Evolutionary conservation across 345 rosid genomes (phyloP).

Genomic region (Euphorbia pulcherrima): DNA sequence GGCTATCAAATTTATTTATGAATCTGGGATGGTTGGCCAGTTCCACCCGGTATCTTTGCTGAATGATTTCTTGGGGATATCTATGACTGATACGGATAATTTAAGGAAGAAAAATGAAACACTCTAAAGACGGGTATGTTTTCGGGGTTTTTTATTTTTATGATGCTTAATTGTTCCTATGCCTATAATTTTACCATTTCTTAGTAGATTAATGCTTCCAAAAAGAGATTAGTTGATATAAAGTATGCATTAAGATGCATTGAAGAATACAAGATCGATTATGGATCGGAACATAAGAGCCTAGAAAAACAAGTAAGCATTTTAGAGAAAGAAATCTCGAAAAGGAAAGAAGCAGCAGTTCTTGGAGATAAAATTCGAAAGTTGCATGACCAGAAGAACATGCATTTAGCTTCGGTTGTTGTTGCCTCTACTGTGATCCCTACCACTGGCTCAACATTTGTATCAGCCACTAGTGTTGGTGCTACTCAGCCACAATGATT

Average conservation of each 20-base stretch:
- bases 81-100: background rate
- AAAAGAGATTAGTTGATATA: constrained; percentile 17
- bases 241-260: constrained; percentile 27
- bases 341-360: background rate
- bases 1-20: constrained; percentile 32
- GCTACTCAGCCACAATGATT: background rate
- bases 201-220: constrained; percentile 24
- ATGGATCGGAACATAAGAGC: background rate
- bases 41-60: constrained; percentile 29
- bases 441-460: background rate
- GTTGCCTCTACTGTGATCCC: too few relatives aligned
- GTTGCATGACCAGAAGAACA: background rate
- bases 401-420: background rate
- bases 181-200: background rate
- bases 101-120: constrained; percentile 6
- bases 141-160: background rate
- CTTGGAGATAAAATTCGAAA: background rate
- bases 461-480: background rate
- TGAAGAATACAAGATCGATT: constrained; percentile 22
- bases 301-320: constrained; percentile 5
- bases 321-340: constrained; percentile 19
- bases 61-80: constrained; percentile 10
- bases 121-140: constrained; percentile 25
- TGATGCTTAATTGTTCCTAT: background rate
- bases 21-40: constrained; percentile 27